A percentile compares a stretch with the other conserved stretches of the same genome.
phyloP scores from a whole-genome alignment of 192 early-diverging fungal genomes.

The Dissophora ornata region DNA sequence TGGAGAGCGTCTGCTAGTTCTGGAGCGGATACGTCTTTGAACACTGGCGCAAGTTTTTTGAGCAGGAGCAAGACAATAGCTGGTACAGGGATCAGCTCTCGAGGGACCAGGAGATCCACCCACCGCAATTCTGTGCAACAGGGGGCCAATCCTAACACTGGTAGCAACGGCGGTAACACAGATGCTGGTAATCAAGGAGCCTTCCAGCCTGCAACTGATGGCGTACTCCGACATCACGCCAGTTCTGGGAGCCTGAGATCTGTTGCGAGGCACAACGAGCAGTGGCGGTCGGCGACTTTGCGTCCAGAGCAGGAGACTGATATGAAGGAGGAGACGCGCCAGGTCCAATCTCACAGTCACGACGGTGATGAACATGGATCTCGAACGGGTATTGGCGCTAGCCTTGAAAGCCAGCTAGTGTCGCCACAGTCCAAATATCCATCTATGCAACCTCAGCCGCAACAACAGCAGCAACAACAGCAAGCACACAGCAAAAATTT shows the following conservation, averaged over 20 bases:
- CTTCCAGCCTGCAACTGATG: background rate
- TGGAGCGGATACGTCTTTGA: background rate
- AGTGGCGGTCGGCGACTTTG: background rate
- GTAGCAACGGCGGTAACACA: background rate
- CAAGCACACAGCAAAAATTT: background rate
- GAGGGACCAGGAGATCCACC: background rate
- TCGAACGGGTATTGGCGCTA: too few relatives aligned
- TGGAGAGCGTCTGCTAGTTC: background rate
- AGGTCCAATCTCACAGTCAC: too few relatives aligned
- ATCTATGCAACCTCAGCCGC: background rate
- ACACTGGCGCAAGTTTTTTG: slow-evolving; percentile 1
- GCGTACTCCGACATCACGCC: slow-evolving; percentile 23
- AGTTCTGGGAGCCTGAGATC: slow-evolving; percentile 44
- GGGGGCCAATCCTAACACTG: background rate
- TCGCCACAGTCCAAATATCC: background rate
- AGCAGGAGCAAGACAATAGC: slow-evolving; percentile 43
- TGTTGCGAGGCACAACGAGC: slow-evolving; percentile 32
- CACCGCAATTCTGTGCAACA: background rate
- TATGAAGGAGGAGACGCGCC: background rate
- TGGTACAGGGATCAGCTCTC: slow-evolving; percentile 31
- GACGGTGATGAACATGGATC: too few relatives aligned
- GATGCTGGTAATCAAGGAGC: background rate
- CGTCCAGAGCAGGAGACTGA: background rate
- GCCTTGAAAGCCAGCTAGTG: background rate
- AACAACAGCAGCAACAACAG: slow-evolving; percentile 6